Base-by-base conservation (phyloP, 176 grass and related monocot species). In the Rhipidocladum racemiflorum region DNA sequence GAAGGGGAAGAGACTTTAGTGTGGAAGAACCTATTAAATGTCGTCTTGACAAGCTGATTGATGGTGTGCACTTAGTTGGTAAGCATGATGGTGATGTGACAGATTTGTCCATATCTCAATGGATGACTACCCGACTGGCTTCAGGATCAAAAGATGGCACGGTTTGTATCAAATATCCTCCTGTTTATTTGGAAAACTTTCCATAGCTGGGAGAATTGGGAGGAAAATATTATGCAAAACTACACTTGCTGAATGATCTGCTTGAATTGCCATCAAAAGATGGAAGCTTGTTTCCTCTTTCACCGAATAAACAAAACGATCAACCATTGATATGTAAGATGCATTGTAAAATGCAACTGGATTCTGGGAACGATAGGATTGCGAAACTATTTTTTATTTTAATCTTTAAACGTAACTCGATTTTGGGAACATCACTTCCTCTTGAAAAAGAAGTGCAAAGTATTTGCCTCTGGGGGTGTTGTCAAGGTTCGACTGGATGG, bases 81-180 rank as follows among this genome's bases (percentile, higher is more conserved):
- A 93, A 90, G 68, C 93, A 99, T 83, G 97, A 95, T 70, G 91
- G 77, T 40, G 89, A 99, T 65, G 79, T 96, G 73, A 95, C 93
- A 25, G 93, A 94, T 90, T 80, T 99, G 53, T 95, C 97, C 28
- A 93, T 99, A 82, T 99, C 93, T 76, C 97, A 99, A 85, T 99
- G 97, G 97, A 99, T 99, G 97, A 95, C 85, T 49, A 99, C 93
- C 7, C 93, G 97, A 57, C 76, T 99, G 32, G 97, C 89, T 66
- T 99, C 97, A 49, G 89, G 91, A 85, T 95, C 97, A 83, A 99
- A 95, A 83, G 97, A 99, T 88, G 97, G 97, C 86, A 95, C 51
- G 91, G 97, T 99, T 85, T 82, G 91, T 95, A 65, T 55, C 51
- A 57, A 75, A 53, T 61, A 23, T 59, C 54, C 23, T 77, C 64